phyloP scores from a whole-genome alignment of 176 grass and related monocot species.

The Raddia distichophylla region DNA sequence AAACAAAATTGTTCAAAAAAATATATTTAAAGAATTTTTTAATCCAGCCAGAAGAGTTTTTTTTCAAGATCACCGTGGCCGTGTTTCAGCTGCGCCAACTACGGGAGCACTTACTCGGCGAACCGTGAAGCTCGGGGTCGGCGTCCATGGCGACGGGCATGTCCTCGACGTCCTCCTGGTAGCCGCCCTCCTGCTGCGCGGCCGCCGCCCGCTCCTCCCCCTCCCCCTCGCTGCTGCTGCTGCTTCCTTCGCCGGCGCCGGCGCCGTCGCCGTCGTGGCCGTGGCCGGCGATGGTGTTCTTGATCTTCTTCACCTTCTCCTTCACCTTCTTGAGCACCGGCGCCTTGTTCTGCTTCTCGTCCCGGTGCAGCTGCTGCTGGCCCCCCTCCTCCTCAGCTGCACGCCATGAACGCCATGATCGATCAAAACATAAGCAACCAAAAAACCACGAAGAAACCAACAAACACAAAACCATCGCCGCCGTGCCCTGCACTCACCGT shows the following conservation, averaged over 20 bases:
- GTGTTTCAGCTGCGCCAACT: neutral
- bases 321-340: slow-evolving; percentile 78
- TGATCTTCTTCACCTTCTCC: slow-evolving; percentile 90
- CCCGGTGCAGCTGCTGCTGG: slow-evolving; percentile 58
- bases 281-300: slow-evolving; percentile 57
- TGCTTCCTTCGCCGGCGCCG: neutral
- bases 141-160: slow-evolving; percentile 29
- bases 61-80: too few species aligned
- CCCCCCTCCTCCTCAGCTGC: slow-evolving; percentile 44
- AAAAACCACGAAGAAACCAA: too few species aligned
- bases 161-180: slow-evolving; percentile 59
- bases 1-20: too few species aligned
- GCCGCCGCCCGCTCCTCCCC: slow-evolving; percentile 34
- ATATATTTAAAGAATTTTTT: too few species aligned
- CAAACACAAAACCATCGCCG: too few species aligned
- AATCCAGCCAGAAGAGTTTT: too few species aligned
- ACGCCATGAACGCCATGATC: neutral
- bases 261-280: slow-evolving; percentile 5
- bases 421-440: neutral
- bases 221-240: slow-evolving; percentile 29
- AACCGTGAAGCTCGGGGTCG: slow-evolving; percentile 45
- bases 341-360: slow-evolving; percentile 58
- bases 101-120: slow-evolving; percentile 47
- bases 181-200: slow-evolving; percentile 47
- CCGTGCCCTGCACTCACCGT: slow-evolving; percentile 19